Conservation (phyloP, 352 stramenopile species). For the Thraustochytrium sp. region DNA sequence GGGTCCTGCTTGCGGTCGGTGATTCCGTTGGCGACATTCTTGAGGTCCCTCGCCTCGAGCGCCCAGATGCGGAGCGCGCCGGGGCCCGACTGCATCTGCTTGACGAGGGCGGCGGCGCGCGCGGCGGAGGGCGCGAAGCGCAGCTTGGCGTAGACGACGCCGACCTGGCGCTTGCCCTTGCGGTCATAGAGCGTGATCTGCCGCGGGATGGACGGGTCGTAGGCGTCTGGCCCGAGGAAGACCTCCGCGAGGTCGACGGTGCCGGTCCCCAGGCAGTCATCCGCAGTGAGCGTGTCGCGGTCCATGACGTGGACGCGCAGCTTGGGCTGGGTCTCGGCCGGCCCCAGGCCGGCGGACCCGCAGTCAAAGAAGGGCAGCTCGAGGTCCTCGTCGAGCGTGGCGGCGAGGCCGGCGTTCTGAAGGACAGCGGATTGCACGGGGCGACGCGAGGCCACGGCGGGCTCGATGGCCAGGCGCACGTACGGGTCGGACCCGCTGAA, state of each 20-base stretch:
- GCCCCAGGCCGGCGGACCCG: background rate
- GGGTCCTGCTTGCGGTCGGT: constrained; percentile 27
- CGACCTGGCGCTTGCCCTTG: background rate
- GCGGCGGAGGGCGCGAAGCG: background rate
- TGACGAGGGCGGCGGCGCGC: background rate
- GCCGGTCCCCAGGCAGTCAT: background rate
- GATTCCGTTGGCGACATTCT: background rate
- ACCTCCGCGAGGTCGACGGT: background rate
- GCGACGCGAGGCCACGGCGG: background rate
- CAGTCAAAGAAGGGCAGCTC: constrained; percentile 8
- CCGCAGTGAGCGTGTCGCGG: background rate
- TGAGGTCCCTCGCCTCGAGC: constrained; percentile 10
- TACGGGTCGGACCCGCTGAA: background rate
- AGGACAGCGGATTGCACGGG: background rate
- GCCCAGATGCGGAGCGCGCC: constrained; percentile 15
- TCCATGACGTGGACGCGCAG: background rate
- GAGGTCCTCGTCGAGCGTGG: background rate
- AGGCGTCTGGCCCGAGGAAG: no score
- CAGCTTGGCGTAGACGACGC: background rate
- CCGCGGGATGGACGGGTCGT: no score
- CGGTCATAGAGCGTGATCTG: background rate
- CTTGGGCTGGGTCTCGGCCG: background rate
- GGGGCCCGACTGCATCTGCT: background rate
- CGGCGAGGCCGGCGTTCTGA: background rate
- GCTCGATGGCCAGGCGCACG: background rate